Percentiles rank a stretch among this genome's conserved stretches.
These are phyloP conservation scores for Ceratonia siliqua DNA, from an alignment of 306 rosid species.

Conservation along the genomic window DNA sequence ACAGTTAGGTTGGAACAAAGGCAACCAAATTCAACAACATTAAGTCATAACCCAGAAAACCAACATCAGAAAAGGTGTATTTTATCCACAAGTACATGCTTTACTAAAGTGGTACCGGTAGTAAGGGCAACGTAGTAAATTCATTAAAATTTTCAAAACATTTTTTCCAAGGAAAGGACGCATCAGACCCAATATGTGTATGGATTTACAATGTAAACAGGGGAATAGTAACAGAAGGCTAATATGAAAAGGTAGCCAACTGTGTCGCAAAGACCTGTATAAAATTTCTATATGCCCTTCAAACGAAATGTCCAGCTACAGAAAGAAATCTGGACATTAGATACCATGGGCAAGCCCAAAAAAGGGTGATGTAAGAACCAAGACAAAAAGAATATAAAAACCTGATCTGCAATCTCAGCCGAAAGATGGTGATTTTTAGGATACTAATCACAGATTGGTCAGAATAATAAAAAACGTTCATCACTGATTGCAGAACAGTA, in stretches of 20 bases:
- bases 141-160: background rate
- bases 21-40: background rate
- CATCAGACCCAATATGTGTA: background rate
- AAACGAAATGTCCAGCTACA: conserved; percentile 68
- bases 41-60: conserved; percentile 3
- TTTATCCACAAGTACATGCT: background rate
- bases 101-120: background rate
- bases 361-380: background rate
- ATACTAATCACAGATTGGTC: background rate
- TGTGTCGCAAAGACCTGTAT: conserved; percentile 82
- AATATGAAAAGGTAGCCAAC: conserved; percentile 38
- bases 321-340: conserved; percentile 58
- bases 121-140: background rate
- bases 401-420: conserved; percentile 38
- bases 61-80: background rate
- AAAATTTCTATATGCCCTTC: conserved; percentile 52
- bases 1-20: background rate
- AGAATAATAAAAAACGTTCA: background rate
- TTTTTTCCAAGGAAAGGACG: background rate
- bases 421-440: conserved; percentile 47
- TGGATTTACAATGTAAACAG: conserved; percentile 52
- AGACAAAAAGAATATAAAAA: background rate
- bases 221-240: conserved; percentile 63
- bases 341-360: conserved; percentile 60
- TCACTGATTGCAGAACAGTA: background rate